Conservation (phyloP, 2,329 filamentous ascomycete species). For the Zelopaecilomyces penicillatus region DNA sequence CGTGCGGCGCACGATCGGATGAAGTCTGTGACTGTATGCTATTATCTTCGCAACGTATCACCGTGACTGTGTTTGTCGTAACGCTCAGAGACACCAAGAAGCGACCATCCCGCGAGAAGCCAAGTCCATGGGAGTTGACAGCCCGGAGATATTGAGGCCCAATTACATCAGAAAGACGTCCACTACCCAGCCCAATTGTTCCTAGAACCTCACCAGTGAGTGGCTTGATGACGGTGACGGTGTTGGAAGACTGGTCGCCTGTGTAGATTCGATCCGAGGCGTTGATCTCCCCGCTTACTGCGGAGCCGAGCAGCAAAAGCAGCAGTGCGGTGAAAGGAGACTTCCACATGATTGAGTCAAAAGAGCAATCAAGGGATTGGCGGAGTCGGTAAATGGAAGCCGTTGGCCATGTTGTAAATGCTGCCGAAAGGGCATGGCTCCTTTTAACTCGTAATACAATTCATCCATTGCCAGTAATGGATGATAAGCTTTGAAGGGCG, state of each 20-base stretch:
- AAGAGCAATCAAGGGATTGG: too few species aligned
- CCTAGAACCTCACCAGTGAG: conserved; percentile 8
- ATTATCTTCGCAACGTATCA: conserved; percentile 10
- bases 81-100: conserved; percentile 10
- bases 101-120: conserved; percentile 10
- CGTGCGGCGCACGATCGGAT: conserved; percentile 8
- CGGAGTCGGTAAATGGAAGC: too few species aligned
- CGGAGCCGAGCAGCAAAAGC: too few species aligned
- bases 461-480: too few species aligned
- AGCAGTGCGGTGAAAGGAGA: too few species aligned
- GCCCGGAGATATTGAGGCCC: conserved; percentile 8
- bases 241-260: conserved; percentile 9
- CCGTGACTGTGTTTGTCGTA: conserved; percentile 9
- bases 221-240: conserved; percentile 8
- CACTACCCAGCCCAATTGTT: conserved; percentile 9
- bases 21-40: conserved; percentile 8
- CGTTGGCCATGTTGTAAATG: too few species aligned
- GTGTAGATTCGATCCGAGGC: conserved; percentile 6
- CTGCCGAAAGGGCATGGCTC: too few species aligned
- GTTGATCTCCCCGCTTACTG: too few species aligned
- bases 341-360: too few species aligned
- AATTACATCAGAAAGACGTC: conserved; percentile 3
- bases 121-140: conserved; percentile 10
- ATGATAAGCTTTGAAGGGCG: too few species aligned
- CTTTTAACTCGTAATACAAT: too few species aligned